phyloP scores from a whole-genome alignment of 2,329 filamentous ascomycete genomes.

The Tothia fuscella region DNA sequence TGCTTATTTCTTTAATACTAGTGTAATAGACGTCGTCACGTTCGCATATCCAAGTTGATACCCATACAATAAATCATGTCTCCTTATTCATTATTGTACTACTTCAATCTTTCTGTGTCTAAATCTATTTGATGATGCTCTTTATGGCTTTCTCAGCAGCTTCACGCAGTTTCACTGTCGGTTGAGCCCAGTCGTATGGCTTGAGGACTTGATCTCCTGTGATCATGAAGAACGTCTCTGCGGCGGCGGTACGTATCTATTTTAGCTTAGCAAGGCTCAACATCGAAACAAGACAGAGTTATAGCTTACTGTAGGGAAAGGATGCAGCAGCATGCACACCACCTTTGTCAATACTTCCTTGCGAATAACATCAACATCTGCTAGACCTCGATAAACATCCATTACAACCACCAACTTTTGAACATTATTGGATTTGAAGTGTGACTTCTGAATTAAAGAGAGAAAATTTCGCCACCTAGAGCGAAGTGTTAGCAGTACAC shows the following conservation, averaged over 20 bases:
- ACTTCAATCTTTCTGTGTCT: no score
- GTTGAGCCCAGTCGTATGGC: constrained; percentile 24
- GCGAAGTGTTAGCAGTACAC: not conserved
- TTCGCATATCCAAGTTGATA: no score
- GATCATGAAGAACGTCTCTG: constrained; percentile 29
- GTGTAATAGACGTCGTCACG: no score
- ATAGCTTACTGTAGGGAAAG: constrained; percentile 58
- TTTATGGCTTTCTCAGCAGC: no score
- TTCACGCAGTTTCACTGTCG: constrained; percentile 21
- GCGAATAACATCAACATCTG: constrained; percentile 37
- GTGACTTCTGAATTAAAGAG: constrained; percentile 59
- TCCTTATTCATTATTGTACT: no score
- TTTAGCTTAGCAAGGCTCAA: no score
- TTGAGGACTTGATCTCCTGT: constrained; percentile 25
- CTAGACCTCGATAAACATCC: constrained; percentile 64
- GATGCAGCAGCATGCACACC: constrained; percentile 62
- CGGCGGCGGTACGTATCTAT: constrained; percentile 26
- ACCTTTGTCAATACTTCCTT: constrained; percentile 56
- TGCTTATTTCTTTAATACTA: no score
- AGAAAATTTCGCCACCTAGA: constrained; percentile 38
- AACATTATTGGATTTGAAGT: constrained; percentile 73
- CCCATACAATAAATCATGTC: no score
- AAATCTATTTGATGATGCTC: no score
- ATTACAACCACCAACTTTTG: constrained; percentile 70
- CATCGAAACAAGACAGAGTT: no score